These are phyloP conservation scores for Onygena corvina DNA, from an alignment of 2,329 filamentous ascomycete genomes.

Conservation along the genomic window DNA sequence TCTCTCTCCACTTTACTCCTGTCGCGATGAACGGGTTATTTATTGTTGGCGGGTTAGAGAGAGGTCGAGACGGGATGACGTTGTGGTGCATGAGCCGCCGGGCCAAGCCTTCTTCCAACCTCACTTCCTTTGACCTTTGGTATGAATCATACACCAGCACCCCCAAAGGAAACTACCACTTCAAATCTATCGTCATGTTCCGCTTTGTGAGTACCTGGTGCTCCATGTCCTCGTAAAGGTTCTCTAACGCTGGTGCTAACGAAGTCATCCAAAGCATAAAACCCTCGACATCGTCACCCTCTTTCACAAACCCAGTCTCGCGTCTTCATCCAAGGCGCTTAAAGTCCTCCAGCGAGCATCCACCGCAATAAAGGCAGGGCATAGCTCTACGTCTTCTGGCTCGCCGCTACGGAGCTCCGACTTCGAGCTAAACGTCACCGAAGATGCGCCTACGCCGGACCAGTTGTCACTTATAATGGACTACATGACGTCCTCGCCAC, in stretches of 20 bases:
- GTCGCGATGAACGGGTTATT: too few species aligned
- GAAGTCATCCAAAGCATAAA: constrained; percentile 49
- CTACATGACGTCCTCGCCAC: constrained; percentile 52
- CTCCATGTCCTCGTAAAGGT: too few species aligned
- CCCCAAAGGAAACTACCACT: too few species aligned
- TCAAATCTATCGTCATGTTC: background rate
- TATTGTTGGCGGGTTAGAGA: too few species aligned
- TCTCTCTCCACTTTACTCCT: background rate
- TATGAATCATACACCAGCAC: background rate
- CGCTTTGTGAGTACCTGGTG: background rate
- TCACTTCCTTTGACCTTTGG: background rate
- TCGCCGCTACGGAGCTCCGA: constrained; percentile 47
- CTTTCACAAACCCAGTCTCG: constrained; percentile 73
- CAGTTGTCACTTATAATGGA: constrained; percentile 75
- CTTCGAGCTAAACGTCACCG: constrained; percentile 79
- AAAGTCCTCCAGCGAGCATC: constrained; percentile 71
- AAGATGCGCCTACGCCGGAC: constrained; percentile 64
- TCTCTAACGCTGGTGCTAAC: background rate
- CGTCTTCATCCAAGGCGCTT: constrained; percentile 60
- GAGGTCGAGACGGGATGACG: background rate
- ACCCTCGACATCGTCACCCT: constrained; percentile 84
- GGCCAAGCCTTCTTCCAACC: background rate
- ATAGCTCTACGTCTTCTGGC: constrained; percentile 53
- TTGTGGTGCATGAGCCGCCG: background rate
- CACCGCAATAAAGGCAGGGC: constrained; percentile 57